These are phyloP conservation scores for Rubroshorea leprosula DNA, from an alignment of 345 rosid genomes.

Conservation along the genomic window DNA sequence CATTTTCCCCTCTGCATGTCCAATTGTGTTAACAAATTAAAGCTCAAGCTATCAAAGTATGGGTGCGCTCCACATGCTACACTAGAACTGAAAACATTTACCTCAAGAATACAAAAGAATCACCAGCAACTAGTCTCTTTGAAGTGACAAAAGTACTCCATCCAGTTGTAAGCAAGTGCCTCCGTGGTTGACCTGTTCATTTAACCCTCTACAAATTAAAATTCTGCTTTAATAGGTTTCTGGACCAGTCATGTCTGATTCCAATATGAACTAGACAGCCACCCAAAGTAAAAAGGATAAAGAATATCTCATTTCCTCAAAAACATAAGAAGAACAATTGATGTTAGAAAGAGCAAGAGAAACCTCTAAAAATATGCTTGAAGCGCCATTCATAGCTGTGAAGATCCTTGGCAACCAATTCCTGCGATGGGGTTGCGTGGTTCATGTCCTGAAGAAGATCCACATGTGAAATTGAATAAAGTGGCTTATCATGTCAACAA, in stretches of 20 bases:
- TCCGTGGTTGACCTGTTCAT: constrained; percentile 78
- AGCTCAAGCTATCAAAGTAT: background rate
- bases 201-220: constrained; percentile 10
- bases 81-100: constrained; percentile 18
- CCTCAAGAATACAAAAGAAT: constrained; percentile 88
- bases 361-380: constrained; percentile 93
- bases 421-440: constrained; percentile 87
- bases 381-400: constrained; percentile 94
- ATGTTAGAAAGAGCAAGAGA: too few relatives aligned
- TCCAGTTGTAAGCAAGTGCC: constrained; percentile 91
- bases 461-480: constrained; percentile 8
- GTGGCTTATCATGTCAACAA: background rate
- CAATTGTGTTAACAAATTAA: constrained; percentile 6
- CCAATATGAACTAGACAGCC: background rate
- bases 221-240: background rate
- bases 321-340: background rate
- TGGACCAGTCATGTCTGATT: background rate
- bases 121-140: constrained; percentile 83
- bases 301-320: background rate
- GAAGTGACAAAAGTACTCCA: constrained; percentile 96
- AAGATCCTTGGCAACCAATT: constrained; percentile 82
- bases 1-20: constrained; percentile 54
- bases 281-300: background rate
- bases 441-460: constrained; percentile 64
- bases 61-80: background rate